Base-by-base conservation (phyloP, 371 early-diverging fungal species). In the Syncephalastrum sp. region DNA sequence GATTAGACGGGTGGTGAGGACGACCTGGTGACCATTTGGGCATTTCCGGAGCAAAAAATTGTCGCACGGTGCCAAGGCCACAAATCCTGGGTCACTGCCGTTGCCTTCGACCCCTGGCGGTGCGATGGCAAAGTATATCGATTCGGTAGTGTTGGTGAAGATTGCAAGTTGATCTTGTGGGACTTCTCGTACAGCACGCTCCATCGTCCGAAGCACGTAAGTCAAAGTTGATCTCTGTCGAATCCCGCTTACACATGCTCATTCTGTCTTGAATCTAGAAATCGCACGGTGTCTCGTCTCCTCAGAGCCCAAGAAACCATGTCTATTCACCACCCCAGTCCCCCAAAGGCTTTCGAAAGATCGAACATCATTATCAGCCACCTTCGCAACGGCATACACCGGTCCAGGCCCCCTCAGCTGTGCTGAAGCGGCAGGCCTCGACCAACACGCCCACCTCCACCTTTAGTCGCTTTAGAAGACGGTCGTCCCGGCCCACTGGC, bases 51-150 rank as follows among this genome's bases (percentile, higher is more conserved):
- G 42, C 83, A 82, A 42, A 72, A 84, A 10, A 82, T 94, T 19
- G 82, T 94, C 1, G 96, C 96, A 3, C 75, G 97, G 16, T 93
- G 95, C 66, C 90, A 91, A 62, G 98, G 97, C 3, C 99, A 99
- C 68, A 83, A 85, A 45, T 97, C 99, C 0, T 97, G 96, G 89
- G 91, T 93, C 0, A 91, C 88, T 13, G 79, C 82, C 12, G 86
- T 99, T 0, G 89, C 88, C 0, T 99, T 99, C 83, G 99, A 99
- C 69, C 84, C 89, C 5, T 88, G 90, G 86, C 80, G 85, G 50
- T 94, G 91, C 59, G 91, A 90, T 56, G 92, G 89, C 10, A 70
- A 82, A 12, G 88, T 85, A 23, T 96, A 94, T 70, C 78, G 97
- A 23, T 91, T 97, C 66, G 93, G 87, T 33, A 91, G 92, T 54